Evolutionary conservation across 306 rosid species (phyloP).

Genomic region (Vigna nakashimae): DNA sequence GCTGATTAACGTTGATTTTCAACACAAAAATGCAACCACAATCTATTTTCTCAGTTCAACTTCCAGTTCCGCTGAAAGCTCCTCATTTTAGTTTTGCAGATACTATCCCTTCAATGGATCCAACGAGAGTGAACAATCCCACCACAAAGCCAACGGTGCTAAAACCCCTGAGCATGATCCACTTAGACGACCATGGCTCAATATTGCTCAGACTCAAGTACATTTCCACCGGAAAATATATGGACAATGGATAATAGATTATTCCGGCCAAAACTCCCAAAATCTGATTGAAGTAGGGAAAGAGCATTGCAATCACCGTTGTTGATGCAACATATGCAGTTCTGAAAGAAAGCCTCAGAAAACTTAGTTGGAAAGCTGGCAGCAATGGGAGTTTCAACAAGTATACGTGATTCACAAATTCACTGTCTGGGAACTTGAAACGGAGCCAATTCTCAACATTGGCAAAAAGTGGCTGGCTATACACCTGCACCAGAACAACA

Average conservation of each 20-base stretch:
- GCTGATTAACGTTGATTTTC: constrained; percentile 7
- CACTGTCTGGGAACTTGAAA: constrained; percentile 46
- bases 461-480: constrained; percentile 75
- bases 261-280: constrained; percentile 72
- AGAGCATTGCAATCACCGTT: constrained; percentile 58
- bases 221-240: constrained; percentile 79
- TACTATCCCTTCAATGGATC: constrained; percentile 70
- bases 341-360: constrained; percentile 63
- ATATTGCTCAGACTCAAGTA: constrained; percentile 57
- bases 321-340: constrained; percentile 61
- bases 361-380: constrained; percentile 50
- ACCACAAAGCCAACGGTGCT: constrained; percentile 55
- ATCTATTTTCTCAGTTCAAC: constrained; percentile 21
- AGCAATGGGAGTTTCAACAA: constrained; percentile 53
- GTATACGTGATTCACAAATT: constrained; percentile 53
- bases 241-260: constrained; percentile 66
- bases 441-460: constrained; percentile 62
- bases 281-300: constrained; percentile 79
- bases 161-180: constrained; percentile 63
- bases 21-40: constrained; percentile 19
- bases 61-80: constrained; percentile 1
- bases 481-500: constrained; percentile 58
- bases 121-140: constrained; percentile 59
- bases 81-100: constrained; percentile 56
- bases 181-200: constrained; percentile 60